Evolutionary conservation across 78 protist species (phyloP).

Genomic region (slime mould (Dictyostelium discoideum)): DNA sequence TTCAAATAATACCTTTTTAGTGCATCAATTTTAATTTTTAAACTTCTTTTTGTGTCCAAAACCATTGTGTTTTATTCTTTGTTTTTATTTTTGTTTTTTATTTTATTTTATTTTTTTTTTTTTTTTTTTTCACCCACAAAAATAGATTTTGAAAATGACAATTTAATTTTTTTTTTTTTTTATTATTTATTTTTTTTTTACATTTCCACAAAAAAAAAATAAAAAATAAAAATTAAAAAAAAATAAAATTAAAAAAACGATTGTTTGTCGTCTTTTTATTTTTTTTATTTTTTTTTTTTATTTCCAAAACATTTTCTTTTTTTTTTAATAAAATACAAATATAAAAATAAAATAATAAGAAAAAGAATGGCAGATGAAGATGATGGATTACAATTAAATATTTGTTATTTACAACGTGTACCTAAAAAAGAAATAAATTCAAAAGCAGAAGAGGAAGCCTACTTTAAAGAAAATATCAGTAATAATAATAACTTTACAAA

Average conservation of each 20-base stretch:
- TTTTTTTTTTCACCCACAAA: not conserved
- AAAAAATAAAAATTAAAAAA: not conserved
- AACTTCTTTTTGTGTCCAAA: constrained; percentile 17
- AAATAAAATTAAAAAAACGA: not conserved
- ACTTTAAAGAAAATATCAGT: not conserved
- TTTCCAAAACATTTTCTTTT: no score
- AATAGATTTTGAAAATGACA: no score
- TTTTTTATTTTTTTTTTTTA: not conserved
- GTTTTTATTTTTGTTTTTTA: not conserved
- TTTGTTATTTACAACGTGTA: constrained; percentile 11
- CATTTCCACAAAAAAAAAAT: not conserved
- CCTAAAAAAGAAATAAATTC: constrained; percentile 5
- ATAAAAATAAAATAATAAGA: not conserved
- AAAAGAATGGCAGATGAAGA: constrained; percentile 58
- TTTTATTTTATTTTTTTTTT: not conserved
- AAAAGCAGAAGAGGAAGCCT: not conserved
- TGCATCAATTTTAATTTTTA: constrained; percentile 50
- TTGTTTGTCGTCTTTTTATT: not conserved
- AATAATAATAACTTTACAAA: not conserved
- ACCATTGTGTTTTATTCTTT: not conserved
- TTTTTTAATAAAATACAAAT: not conserved
- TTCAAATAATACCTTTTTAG: constrained; percentile 20
- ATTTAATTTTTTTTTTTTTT: no score
- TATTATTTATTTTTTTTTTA: not conserved
- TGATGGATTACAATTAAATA: constrained; percentile 65